Percentiles rank a stretch among this genome's conserved stretches.
Conservation (phyloP, 331 rosid species). For the Prunus yedoensis region DNA sequence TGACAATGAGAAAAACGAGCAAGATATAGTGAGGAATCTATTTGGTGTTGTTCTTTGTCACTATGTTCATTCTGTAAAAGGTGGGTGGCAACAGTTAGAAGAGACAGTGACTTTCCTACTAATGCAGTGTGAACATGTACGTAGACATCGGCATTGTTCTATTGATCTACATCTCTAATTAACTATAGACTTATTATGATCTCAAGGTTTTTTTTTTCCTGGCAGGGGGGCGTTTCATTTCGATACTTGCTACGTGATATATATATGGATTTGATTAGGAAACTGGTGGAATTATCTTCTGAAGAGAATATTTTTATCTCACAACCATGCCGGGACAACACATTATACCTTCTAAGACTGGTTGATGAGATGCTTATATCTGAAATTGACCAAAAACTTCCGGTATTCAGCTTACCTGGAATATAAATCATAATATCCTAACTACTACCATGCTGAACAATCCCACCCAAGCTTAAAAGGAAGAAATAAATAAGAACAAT, state of each 20-base stretch:
- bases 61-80: slow-evolving; percentile 72
- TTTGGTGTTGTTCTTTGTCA: slow-evolving; percentile 81
- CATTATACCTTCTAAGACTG: slow-evolving; percentile 76
- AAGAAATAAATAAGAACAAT: neutral
- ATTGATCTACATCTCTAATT: slow-evolving; percentile 20
- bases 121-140: slow-evolving; percentile 66
- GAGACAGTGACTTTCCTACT: slow-evolving; percentile 77
- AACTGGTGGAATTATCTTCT: slow-evolving; percentile 70
- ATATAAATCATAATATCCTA: slow-evolving; percentile 2
- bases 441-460: neutral
- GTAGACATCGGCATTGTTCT: slow-evolving; percentile 34
- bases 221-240: slow-evolving; percentile 64
- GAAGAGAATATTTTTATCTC: slow-evolving; percentile 68
- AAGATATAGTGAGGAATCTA: slow-evolving; percentile 57
- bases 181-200: neutral
- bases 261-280: slow-evolving; percentile 72
- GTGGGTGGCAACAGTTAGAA: slow-evolving; percentile 98
- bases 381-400: slow-evolving; percentile 75
- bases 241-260: slow-evolving; percentile 66
- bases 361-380: slow-evolving; percentile 86
- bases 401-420: slow-evolving; percentile 57
- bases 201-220: slow-evolving; percentile 20
- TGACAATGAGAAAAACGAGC: slow-evolving; percentile 54
- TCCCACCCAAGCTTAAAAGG: neutral
- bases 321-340: slow-evolving; percentile 96